A percentile compares a stretch with the other conserved stretches of the same genome.
phyloP scores from a whole-genome alignment of 805 yeast genomes.

The Metschnikowia chrysomelidarum region DNA sequence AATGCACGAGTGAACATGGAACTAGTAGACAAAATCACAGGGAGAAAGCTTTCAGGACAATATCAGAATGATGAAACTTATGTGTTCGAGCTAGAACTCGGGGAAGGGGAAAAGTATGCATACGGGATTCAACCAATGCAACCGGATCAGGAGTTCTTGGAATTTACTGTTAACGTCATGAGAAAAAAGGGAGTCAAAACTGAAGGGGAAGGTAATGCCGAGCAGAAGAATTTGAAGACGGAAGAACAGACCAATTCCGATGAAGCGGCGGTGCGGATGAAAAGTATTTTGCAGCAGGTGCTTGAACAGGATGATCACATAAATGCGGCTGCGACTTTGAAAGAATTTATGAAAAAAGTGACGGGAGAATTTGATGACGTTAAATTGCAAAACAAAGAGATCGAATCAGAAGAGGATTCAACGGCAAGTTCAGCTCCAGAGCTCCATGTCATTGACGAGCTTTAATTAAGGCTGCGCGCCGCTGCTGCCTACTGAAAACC shows the following conservation, averaged over 20 bases:
- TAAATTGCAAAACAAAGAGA: too few relatives aligned
- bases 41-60: constrained; percentile 5
- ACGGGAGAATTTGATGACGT: too few relatives aligned
- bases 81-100: constrained; percentile 5
- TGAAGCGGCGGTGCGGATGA: too few relatives aligned
- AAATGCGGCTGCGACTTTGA: too few relatives aligned
- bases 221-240: not conserved
- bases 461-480: too few relatives aligned
- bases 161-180: constrained; percentile 3
- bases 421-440: too few relatives aligned
- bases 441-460: too few relatives aligned
- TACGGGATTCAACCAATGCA: constrained; percentile 5
- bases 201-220: not conserved
- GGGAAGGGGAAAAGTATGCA: not conserved
- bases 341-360: too few relatives aligned
- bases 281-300: too few relatives aligned
- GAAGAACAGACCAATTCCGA: not conserved
- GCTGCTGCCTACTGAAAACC: too few relatives aligned
- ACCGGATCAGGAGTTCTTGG: constrained; percentile 8
- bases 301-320: too few relatives aligned
- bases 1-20: constrained; percentile 7
- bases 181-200: not conserved
- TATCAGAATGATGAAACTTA: constrained; percentile 8
- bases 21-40: constrained; percentile 10
- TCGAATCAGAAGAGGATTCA: too few relatives aligned